Conservation (phyloP, 352 stramenopile species). For the Phytophthora litchii region DNA sequence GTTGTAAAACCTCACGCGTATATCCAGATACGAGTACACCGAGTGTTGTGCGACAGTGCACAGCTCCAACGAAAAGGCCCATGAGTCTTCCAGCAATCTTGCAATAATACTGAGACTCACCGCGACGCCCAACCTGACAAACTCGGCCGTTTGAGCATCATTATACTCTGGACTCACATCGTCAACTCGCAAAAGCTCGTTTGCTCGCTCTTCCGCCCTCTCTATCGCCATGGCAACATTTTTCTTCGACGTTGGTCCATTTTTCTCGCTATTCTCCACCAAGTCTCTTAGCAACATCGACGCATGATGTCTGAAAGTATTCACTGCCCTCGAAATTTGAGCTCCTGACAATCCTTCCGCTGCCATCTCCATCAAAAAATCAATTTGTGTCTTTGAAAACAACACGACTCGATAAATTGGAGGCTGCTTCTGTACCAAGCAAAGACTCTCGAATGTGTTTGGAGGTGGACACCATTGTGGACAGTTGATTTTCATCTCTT, state of each 20-base stretch:
- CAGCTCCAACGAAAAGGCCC: constrained; percentile 49
- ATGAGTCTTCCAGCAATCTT: constrained; percentile 38
- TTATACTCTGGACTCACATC: constrained; percentile 16
- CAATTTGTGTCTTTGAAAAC: constrained; percentile 25
- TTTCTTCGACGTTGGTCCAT: constrained; percentile 4
- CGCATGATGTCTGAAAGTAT: constrained; percentile 12
- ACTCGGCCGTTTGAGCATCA: constrained; percentile 28
- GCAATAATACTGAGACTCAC: constrained; percentile 42
- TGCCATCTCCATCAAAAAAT: constrained; percentile 30
- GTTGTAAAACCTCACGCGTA: constrained; percentile 42
- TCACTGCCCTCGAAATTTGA: constrained; percentile 30
- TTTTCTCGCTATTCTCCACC: constrained; percentile 9
- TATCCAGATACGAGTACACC: constrained; percentile 38
- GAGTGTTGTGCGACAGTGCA: constrained; percentile 20
- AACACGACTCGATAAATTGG: constrained; percentile 34
- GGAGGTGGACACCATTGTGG: constrained; percentile 14
- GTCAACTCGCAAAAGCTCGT: constrained; percentile 6
- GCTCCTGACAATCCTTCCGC: constrained; percentile 24
- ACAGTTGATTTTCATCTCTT: constrained; percentile 5
- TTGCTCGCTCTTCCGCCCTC: background rate
- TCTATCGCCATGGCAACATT: constrained; percentile 5
- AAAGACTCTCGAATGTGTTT: constrained; percentile 28
- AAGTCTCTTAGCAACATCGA: constrained; percentile 16
- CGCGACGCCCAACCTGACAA: constrained; percentile 40
- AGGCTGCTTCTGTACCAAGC: constrained; percentile 16